Conservation (phyloP, 495 filamentous ascomycete species). For the Penicillium canariense region DNA sequence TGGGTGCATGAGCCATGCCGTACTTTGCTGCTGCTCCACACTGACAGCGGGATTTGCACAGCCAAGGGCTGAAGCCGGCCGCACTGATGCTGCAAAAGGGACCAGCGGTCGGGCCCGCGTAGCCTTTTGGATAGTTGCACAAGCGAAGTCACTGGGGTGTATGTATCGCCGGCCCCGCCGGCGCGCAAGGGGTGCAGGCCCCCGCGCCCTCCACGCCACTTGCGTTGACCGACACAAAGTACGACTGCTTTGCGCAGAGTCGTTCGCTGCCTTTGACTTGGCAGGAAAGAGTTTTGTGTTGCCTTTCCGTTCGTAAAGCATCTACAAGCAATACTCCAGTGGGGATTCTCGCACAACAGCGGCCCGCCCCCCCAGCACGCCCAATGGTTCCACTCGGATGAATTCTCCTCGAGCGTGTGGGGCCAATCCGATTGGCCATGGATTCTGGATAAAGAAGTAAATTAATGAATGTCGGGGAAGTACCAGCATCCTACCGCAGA, state of each 20-base stretch:
- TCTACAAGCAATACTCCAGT: not conserved
- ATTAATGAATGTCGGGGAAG: not conserved
- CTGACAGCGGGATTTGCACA: not conserved
- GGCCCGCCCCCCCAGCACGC: not conserved
- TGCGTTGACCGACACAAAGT: too few species aligned
- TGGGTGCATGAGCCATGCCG: not conserved
- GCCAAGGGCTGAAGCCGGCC: not conserved
- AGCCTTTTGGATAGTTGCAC: conserved; percentile 3
- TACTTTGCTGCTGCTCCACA: not conserved
- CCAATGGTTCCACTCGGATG: not conserved
- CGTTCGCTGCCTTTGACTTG: not conserved
- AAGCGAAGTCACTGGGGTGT: conserved; percentile 1
- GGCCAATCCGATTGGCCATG: conserved; percentile 10
- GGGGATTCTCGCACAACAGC: not conserved
- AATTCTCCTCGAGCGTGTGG: conserved; percentile 7
- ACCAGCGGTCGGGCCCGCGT: not conserved
- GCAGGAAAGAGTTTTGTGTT: not conserved
- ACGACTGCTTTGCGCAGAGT: too few species aligned
- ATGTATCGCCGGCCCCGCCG: conserved; percentile 1
- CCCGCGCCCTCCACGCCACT: conserved; percentile 7
- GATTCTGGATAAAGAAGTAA: not conserved
- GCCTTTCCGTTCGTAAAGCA: not conserved
- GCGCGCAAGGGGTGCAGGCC: conserved; percentile 16
- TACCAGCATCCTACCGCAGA: not conserved
- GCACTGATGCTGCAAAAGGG: not conserved